These are phyloP conservation scores for Metschnikowia arizonensis DNA, from an alignment of 805 yeast species.

Conservation along the genomic window DNA sequence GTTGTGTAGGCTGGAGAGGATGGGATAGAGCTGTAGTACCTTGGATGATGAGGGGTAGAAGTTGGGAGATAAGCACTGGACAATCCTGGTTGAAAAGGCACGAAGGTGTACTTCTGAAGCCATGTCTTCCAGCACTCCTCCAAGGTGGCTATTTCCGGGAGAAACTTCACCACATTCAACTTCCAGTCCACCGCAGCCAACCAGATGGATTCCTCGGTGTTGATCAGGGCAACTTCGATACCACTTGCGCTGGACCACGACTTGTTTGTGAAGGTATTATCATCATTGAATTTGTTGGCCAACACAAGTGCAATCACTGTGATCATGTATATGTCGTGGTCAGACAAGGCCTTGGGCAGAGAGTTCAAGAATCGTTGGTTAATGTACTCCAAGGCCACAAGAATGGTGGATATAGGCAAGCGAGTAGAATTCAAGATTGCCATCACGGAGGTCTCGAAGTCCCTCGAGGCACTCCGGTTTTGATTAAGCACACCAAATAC, in stretches of 20 bases:
- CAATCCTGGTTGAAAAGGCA: slow-evolving; percentile 4
- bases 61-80: slow-evolving; percentile 4
- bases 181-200: slow-evolving; percentile 57
- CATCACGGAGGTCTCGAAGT: slow-evolving; percentile 56
- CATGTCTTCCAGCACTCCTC: slow-evolving; percentile 46
- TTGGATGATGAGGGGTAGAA: not conserved
- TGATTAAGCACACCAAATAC: slow-evolving; percentile 64
- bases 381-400: slow-evolving; percentile 75
- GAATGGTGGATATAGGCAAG: slow-evolving; percentile 75
- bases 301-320: slow-evolving; percentile 68
- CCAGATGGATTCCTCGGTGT: slow-evolving; percentile 70
- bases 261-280: slow-evolving; percentile 89
- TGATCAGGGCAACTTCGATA: slow-evolving; percentile 55
- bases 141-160: slow-evolving; percentile 35
- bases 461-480: slow-evolving; percentile 37
- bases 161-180: slow-evolving; percentile 41
- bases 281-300: slow-evolving; percentile 94
- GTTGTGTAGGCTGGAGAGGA: slow-evolving; percentile 19
- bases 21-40: slow-evolving; percentile 15
- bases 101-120: slow-evolving; percentile 30
- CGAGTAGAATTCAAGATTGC: slow-evolving; percentile 83
- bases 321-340: slow-evolving; percentile 46
- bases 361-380: slow-evolving; percentile 50
- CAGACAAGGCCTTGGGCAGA: slow-evolving; percentile 20
- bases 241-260: slow-evolving; percentile 98